Conservation (phyloP, 1,139 yeast species). For the Magnusiomyces suaveolens region DNA sequence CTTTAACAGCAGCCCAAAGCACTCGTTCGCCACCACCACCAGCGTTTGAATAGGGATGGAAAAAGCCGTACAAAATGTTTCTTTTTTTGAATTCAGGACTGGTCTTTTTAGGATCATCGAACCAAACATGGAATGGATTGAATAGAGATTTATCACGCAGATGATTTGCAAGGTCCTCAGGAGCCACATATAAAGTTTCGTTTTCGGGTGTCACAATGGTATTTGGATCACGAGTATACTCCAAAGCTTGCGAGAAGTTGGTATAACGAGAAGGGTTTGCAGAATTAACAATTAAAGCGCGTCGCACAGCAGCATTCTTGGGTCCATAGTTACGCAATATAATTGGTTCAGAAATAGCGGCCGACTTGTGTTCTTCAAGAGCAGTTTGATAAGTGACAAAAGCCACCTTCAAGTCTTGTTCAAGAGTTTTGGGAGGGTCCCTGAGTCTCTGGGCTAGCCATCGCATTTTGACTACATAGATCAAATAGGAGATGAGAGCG, state of each 20-base stretch:
- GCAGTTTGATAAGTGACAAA: slow-evolving; percentile 2
- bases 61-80: slow-evolving; percentile 59
- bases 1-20: slow-evolving; percentile 83
- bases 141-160: not conserved
- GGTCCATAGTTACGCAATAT: slow-evolving; percentile 20
- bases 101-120: not conserved
- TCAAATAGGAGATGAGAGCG: not conserved
- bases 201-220: not conserved
- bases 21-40: slow-evolving; percentile 99
- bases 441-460: slow-evolving; percentile 21
- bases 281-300: slow-evolving; percentile 47
- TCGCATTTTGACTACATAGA: not conserved
- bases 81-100: slow-evolving; percentile 26
- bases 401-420: slow-evolving; percentile 7
- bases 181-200: not conserved
- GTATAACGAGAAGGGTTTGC: slow-evolving; percentile 40
- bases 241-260: slow-evolving; percentile 14
- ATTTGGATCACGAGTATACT: not conserved
- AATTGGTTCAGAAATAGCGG: slow-evolving; percentile 3
- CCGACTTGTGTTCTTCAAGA: not conserved
- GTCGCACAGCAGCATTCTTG: slow-evolving; percentile 37
- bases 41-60: slow-evolving; percentile 92
- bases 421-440: slow-evolving; percentile 21
- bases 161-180: not conserved
- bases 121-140: not conserved